These are phyloP conservation scores for Toxicodendron radicans DNA, from an alignment of 345 rosid species.

Conservation along the genomic window DNA sequence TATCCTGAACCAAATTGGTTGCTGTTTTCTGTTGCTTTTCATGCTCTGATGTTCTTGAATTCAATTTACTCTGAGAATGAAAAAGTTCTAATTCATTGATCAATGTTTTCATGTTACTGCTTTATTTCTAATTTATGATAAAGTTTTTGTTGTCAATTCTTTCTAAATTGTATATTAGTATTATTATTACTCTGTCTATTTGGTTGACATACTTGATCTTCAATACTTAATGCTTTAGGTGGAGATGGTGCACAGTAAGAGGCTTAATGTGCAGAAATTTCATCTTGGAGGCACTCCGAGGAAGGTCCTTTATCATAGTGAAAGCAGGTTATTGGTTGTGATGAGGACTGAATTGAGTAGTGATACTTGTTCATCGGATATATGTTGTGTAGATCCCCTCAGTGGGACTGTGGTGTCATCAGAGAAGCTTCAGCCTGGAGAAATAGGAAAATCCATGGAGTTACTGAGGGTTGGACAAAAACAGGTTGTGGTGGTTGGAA, in stretches of 20 bases:
- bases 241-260: conserved; percentile 87
- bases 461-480: conserved; percentile 81
- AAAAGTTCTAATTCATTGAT: not conserved
- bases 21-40: not conserved
- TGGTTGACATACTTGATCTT: conserved; percentile 26
- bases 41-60: not conserved
- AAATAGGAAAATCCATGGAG: conserved; percentile 93
- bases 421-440: conserved; percentile 74
- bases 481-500: conserved; percentile 83
- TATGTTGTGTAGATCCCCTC: conserved; percentile 85
- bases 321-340: conserved; percentile 80
- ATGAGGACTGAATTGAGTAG: conserved; percentile 83
- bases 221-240: conserved; percentile 48
- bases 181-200: conserved; percentile 13
- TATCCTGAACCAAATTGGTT: conserved; percentile 6
- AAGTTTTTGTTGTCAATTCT: not conserved
- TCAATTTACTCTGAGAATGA: not conserved
- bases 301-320: conserved; percentile 86
- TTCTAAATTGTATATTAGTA: not conserved
- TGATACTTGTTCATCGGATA: conserved; percentile 68
- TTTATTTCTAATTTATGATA: not conserved
- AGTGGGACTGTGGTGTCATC: conserved; percentile 74
- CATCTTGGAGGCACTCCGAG: conserved; percentile 94
- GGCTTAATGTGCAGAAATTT: conserved; percentile 92
- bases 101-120: not conserved